Base-by-base conservation (phyloP, 306 rosid genomes). In the Fragaria iinumae region DNA sequence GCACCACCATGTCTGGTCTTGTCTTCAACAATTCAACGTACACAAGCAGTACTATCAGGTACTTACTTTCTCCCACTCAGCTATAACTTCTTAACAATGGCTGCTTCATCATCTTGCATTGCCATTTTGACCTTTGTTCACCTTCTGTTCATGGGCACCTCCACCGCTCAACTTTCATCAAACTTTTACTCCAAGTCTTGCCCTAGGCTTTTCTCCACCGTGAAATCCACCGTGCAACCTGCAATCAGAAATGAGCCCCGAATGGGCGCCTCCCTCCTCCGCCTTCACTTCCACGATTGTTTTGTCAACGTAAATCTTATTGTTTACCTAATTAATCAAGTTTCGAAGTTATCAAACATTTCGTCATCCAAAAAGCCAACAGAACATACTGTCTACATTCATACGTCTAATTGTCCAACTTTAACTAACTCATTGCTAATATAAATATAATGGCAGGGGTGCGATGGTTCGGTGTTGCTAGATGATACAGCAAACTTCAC, bases 261-360 rank as follows among this genome's bases (percentile, higher is more conserved):
- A 23, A 94, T 90, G 93, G 98, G 97, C n/a, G 97, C 97, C 77
- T 94, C 98, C 62, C 86, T 94, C 73, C 91, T 94, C 13, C 98
- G 98, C 72, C 73, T 94, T 79, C 89, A 88, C 89, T 94, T 94
- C 77, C 98, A 92, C 12, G 97, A 94, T 43, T 94, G 96, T 70
- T 90, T 94, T 67, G 98, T 94, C 75, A 94, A 94, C 73, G 97
- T 94, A 89, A 81, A 16, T 32, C 5, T 78, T 75, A 20, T 65
- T 73, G 45, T 17, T 27, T 69, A 32, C 17, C 11, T 36, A 10
- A n/a, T 50, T 17, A 44, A 44, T 44, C 13, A 20, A 13, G 47
- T 32, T 34, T 48, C 75, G 18, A 29, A 71, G 38, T 47, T 8
- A 6, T 14, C 10, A 62, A 14, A 29, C 41, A 62, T 62, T 62